Conservation (phyloP, 805 yeast species). For the Pichia ethanolica region DNA sequence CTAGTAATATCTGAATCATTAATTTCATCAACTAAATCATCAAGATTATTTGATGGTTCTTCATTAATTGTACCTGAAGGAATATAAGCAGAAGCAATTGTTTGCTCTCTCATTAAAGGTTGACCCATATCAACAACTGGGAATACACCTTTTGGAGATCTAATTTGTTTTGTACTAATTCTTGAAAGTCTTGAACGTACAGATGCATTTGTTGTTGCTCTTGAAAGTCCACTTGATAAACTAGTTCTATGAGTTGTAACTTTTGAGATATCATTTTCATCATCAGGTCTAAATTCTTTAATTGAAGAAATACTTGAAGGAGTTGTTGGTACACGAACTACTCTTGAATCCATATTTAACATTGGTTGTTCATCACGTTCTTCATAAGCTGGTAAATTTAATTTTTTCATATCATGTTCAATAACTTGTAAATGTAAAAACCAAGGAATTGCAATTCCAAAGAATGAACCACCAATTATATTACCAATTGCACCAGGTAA, state of each 20-base stretch:
- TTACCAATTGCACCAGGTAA: slow-evolving; percentile 71
- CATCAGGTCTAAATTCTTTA: slow-evolving; percentile 10
- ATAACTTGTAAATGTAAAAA: slow-evolving; percentile 67
- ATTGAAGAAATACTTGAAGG: slow-evolving; percentile 8
- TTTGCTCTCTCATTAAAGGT: slow-evolving; percentile 47
- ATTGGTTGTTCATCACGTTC: slow-evolving; percentile 78
- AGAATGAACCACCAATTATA: slow-evolving; percentile 68
- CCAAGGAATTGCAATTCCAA: slow-evolving; percentile 60
- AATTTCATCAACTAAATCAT: slow-evolving; percentile 13
- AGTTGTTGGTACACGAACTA: slow-evolving; percentile 37
- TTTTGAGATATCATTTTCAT: slow-evolving; percentile 12
- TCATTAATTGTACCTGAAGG: not conserved
- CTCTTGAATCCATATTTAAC: slow-evolving; percentile 69
- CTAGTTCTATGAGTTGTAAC: not conserved
- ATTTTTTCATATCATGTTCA: slow-evolving; percentile 55
- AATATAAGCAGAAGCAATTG: slow-evolving; percentile 42
- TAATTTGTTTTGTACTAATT: slow-evolving; percentile 11
- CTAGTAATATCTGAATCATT: slow-evolving; percentile 8
- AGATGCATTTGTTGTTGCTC: not conserved
- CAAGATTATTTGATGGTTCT: slow-evolving; percentile 8
- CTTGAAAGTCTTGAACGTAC: slow-evolving; percentile 1
- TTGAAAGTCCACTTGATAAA: not conserved
- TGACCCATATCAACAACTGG: slow-evolving; percentile 76
- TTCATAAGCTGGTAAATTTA: slow-evolving; percentile 62
- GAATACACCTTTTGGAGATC: slow-evolving; percentile 71